phyloP scores from a whole-genome alignment of 2,329 filamentous ascomycete genomes.

The Stagonosporopsis cucurbitacearum region DNA sequence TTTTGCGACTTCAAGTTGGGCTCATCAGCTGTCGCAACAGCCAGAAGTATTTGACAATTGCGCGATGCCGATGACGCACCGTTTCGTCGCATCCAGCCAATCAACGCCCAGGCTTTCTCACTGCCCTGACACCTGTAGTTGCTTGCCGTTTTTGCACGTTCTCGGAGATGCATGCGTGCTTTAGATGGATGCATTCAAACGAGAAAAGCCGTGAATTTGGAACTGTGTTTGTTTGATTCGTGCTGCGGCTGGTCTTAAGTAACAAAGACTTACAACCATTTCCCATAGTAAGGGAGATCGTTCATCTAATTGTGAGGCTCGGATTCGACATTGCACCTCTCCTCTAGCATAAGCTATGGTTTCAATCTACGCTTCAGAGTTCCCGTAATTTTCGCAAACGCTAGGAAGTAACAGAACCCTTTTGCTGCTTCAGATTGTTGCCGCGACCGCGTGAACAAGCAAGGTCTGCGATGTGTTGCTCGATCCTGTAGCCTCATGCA shows the following conservation, averaged over 20 bases:
- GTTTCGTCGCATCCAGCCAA: slow-evolving; percentile 20
- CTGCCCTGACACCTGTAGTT: slow-evolving; percentile 1
- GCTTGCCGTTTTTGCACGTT: slow-evolving; percentile 7
- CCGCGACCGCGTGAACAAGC: background rate
- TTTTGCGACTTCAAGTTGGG: slow-evolving; percentile 15
- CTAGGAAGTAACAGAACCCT: background rate
- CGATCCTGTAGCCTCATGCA: background rate
- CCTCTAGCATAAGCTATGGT: background rate
- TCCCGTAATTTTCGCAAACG: background rate
- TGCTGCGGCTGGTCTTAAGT: no score
- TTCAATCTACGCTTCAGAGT: background rate
- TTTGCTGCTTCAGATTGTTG: background rate
- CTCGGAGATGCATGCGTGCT: background rate
- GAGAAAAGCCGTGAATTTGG: background rate
- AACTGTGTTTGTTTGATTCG: background rate
- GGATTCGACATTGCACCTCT: background rate
- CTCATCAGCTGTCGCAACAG: slow-evolving; percentile 4
- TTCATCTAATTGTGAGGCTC: background rate
- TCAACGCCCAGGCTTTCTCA: slow-evolving; percentile 39
- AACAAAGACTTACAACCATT: no score
- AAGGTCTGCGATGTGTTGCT: background rate
- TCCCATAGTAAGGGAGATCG: background rate
- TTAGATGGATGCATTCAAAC: background rate
- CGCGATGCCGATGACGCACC: slow-evolving; percentile 32
- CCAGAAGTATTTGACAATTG: slow-evolving; percentile 26